A percentile compares a stretch with the other conserved stretches of the same genome.
Evolutionary conservation across 768 basidiomycete genomes (phyloP).

Genomic region (Russula dissimulans): DNA sequence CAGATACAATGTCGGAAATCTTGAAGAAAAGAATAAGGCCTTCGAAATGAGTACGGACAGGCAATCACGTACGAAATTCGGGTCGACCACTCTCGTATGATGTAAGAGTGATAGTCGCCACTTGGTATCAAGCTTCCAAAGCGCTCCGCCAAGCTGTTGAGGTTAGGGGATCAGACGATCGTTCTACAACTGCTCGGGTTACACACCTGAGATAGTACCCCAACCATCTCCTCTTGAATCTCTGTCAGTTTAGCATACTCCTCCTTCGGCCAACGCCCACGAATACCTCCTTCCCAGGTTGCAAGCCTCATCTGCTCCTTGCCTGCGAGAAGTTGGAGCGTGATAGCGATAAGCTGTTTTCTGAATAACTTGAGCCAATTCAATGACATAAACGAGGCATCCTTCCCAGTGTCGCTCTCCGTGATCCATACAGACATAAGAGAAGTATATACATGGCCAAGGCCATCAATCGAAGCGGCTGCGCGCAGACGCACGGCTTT

Average conservation of each 20-base stretch:
- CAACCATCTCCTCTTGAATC: conserved; percentile 35
- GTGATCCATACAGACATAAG: conserved; percentile 36
- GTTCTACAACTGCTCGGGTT: neutral
- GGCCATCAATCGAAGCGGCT: conserved; percentile 31
- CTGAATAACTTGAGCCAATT: conserved; percentile 26
- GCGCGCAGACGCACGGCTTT: conserved; percentile 38
- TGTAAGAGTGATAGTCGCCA: conserved; percentile 35
- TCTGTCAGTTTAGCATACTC: conserved; percentile 38
- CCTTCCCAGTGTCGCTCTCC: conserved; percentile 12
- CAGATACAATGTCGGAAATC: conserved; percentile 37
- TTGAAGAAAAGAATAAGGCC: conserved; percentile 15
- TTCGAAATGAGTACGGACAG: neutral
- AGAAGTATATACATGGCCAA: conserved; percentile 37
- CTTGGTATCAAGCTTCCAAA: conserved; percentile 34
- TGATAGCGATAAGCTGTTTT: conserved; percentile 25
- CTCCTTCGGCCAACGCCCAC: conserved; percentile 44
- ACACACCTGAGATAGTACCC: conserved; percentile 30
- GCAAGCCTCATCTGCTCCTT: conserved; percentile 31
- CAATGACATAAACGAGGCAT: neutral
- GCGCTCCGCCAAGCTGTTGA: conserved; percentile 32
- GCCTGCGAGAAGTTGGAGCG: conserved; percentile 28
- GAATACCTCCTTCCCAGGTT: conserved; percentile 38
- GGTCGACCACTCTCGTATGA: conserved; percentile 43
- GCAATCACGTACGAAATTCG: conserved; percentile 37
- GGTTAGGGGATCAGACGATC: neutral